Conservation (phyloP, 352 stramenopile species). For the Globisporangium megalacanthum region DNA sequence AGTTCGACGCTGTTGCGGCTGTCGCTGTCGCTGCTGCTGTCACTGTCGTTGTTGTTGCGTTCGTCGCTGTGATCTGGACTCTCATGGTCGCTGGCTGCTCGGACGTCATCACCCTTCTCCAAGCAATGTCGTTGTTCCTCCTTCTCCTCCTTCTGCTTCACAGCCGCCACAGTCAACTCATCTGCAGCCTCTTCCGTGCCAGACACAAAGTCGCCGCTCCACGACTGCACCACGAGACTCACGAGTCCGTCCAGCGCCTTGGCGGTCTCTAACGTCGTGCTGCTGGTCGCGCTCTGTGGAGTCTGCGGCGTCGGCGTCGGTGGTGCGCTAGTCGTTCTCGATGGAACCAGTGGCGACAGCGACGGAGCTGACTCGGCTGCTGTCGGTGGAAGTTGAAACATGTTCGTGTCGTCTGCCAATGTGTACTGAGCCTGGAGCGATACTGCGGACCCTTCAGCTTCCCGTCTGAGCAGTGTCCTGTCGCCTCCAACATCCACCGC, state of each 20-base stretch:
- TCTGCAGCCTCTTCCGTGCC: neutral
- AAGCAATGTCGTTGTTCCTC: neutral
- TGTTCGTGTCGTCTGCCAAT: no score
- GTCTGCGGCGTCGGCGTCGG: neutral
- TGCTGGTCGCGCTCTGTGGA: slow-evolving; percentile 4
- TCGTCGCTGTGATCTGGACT: neutral
- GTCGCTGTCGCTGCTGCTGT: neutral
- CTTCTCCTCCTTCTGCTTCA: no score
- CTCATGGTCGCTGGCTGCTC: neutral
- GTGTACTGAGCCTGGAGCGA: no score
- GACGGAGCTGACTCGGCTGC: neutral
- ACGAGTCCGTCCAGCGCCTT: slow-evolving; percentile 15
- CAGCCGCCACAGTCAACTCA: neutral
- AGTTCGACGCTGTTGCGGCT: neutral
- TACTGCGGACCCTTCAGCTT: no score
- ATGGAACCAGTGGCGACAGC: neutral
- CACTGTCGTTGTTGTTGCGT: neutral
- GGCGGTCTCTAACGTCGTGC: slow-evolving; percentile 8
- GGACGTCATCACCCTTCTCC: neutral
- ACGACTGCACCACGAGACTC: slow-evolving; percentile 16
- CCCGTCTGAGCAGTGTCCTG: no score
- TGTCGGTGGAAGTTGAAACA: no score
- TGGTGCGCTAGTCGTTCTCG: no score
- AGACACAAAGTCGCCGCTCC: slow-evolving; percentile 11
- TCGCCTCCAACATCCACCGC: no score